Evolutionary conservation across 257 asterid species (phyloP).

Genomic region (Solanum chmielewskii): DNA sequence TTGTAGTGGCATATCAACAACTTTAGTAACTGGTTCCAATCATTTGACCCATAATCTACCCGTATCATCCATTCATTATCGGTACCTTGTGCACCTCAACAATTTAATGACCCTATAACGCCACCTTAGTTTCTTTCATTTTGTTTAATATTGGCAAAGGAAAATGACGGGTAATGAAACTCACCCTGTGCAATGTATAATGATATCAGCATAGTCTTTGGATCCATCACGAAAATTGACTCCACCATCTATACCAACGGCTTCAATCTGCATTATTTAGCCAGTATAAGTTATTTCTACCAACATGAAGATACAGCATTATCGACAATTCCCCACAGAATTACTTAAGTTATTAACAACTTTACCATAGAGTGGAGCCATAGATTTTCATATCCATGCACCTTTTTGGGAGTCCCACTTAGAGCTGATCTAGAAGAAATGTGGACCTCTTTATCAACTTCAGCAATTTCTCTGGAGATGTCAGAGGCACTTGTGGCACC

Average conservation of each 20-base stretch:
- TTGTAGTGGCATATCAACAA: background rate
- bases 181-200: constrained; percentile 95
- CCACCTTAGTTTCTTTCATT: background rate
- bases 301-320: background rate
- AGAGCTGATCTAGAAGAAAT: constrained; percentile 52
- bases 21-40: background rate
- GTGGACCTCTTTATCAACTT: constrained; percentile 78
- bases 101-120: background rate
- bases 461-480: constrained; percentile 70
- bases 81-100: background rate
- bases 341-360: background rate
- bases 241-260: constrained; percentile 43
- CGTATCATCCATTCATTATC: background rate
- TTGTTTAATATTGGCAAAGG: background rate
- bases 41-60: background rate
- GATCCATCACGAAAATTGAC: constrained; percentile 58
- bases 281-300: constrained; percentile 1
- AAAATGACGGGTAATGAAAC: background rate
- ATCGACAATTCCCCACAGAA: background rate
- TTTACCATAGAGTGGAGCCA: constrained; percentile 71
- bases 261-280: constrained; percentile 37
- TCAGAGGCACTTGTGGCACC: constrained; percentile 77
- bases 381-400: constrained; percentile 50
- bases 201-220: constrained; percentile 39
- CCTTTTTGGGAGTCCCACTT: constrained; percentile 26